These are phyloP conservation scores for Petrea volubilis DNA, from an alignment of 257 asterid species.

Conservation along the genomic window DNA sequence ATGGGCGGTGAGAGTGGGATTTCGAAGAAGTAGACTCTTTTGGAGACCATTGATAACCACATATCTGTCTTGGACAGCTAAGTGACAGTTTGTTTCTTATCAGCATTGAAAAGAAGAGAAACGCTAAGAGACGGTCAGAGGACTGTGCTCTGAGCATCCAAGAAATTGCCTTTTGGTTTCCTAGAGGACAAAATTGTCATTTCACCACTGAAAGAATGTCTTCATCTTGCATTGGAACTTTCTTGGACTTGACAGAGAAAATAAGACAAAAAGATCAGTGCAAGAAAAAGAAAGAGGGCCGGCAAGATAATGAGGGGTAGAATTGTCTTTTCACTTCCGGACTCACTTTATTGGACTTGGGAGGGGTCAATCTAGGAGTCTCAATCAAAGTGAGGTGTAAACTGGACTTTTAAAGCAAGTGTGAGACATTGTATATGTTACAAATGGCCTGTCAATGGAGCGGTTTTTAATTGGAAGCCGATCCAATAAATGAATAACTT, in stretches of 20 bases:
- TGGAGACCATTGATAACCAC: background rate
- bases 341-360: too few species aligned
- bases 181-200: background rate
- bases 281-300: background rate
- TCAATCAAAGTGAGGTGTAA: too few species aligned
- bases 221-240: background rate
- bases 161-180: constrained; percentile 30
- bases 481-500: too few species aligned
- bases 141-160: background rate
- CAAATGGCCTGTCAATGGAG: too few species aligned
- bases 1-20: constrained; percentile 19
- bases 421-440: too few species aligned
- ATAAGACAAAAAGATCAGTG: too few species aligned
- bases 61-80: constrained; percentile 29
- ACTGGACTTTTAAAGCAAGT: too few species aligned
- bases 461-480: too few species aligned
- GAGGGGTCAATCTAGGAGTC: too few species aligned
- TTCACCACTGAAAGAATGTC: background rate
- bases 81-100: constrained; percentile 14
- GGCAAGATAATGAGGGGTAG: background rate
- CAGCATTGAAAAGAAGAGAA: background rate
- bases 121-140: constrained; percentile 19
- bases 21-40: constrained; percentile 22
- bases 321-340: background rate
- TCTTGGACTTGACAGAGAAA: background rate